Evolutionary conservation across 202 grass and related monocot species (phyloP), one percentile per base, ranked within the genome.

Genomic region (Dendrocalamus latiflorus): DNA sequence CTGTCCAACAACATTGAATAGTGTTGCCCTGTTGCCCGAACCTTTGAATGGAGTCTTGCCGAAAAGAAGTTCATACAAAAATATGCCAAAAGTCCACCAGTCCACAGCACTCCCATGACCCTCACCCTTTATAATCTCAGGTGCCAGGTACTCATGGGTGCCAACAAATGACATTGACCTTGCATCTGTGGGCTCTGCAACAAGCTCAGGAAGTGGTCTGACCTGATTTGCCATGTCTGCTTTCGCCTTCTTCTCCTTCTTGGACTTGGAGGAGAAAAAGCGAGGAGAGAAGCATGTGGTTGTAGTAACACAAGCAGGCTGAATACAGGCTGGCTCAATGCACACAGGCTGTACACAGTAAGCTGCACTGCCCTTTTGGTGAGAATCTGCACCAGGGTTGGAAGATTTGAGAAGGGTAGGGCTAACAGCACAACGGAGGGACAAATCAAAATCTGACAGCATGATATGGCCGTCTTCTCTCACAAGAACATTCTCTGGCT

Each of bases 41-140:
- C n/a, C n/a, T n/a, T n/a, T n/a, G n/a, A n/a, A n/a, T 14, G 90
- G 93, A 6, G 93, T 94, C 68, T 90, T 94, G 34, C 93, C 87
- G 41, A 88, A 94, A 36, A 94, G 79, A 66, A 94, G 90, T 65
- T 95, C 93, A 73, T 90, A 95, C 60, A 95, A 77, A 76, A 95
- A 92, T 77, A 95, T 95, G 63, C 93, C 93, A 78, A 92, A 90
- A 15, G 93, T 95, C 93, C 93, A 95, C 93, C 93, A 95, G 80
- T 95, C 93, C 3, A 95, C 93, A 8, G 93, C 93, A 34, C 90
- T 92, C 56, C 93, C 93, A 78, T 95, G 93, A 13, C 93, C 93
- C 83, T 95, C 93, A 5, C 90, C 93, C 60, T 94, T 94, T n/a
- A n/a, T n/a, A n/a, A n/a, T n/a, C n/a, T n/a, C n/a, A n/a, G n/a